phyloP scores from a whole-genome alignment of 2,329 filamentous ascomycete species.

The Rhynchosporium agropyri region DNA sequence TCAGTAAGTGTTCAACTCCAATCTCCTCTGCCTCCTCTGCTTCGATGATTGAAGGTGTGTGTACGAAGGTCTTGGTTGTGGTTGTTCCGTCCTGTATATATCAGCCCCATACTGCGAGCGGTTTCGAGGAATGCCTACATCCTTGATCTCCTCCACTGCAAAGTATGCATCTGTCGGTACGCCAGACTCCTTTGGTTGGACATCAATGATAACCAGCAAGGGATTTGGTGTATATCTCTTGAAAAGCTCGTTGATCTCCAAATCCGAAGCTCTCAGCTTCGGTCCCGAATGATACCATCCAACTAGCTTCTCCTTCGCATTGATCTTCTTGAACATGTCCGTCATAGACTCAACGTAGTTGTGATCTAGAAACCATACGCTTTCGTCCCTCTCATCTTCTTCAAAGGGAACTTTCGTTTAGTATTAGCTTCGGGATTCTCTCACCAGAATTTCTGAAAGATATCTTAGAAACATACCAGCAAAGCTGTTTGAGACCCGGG shows the following conservation, averaged over 20 bases:
- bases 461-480: conserved; percentile 64
- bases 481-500: conserved; percentile 98
- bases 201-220: conserved; percentile 95
- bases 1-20: conserved; percentile 94
- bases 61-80: conserved; percentile 95
- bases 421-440: conserved; percentile 14
- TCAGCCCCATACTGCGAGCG: conserved; percentile 14
- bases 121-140: conserved; percentile 61
- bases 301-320: conserved; percentile 97
- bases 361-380: conserved; percentile 98
- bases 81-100: conserved; percentile 83
- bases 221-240: conserved; percentile 98
- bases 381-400: conserved; percentile 97
- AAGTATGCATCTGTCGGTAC: conserved; percentile 99
- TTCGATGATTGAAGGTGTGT: conserved; percentile 97
- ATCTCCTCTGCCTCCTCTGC: conserved; percentile 99
- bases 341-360: conserved; percentile 99
- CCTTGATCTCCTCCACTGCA: conserved; percentile 98
- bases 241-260: conserved; percentile 99
- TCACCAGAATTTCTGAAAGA: background rate
- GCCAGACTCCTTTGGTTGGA: conserved; percentile 96
- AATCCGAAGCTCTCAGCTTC: conserved; percentile 92
- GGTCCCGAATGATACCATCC: conserved; percentile 99
- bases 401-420: conserved; percentile 82
- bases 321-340: conserved; percentile 99